These are phyloP conservation scores for Spathaspora sp. DNA, from an alignment of 1,139 yeast species.

Conservation along the genomic window DNA sequence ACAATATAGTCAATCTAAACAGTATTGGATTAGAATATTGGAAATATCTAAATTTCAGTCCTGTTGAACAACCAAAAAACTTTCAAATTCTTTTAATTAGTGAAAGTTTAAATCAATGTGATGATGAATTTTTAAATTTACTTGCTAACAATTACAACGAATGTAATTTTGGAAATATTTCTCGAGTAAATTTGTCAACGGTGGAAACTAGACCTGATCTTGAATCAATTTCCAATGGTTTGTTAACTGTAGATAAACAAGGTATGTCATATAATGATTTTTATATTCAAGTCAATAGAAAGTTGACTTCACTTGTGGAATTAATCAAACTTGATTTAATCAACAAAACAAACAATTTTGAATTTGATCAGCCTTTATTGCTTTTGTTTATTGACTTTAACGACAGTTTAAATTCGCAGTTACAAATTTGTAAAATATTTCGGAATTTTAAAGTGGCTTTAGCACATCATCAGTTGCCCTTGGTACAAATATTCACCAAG, in stretches of 20 bases:
- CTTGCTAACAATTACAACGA: conserved; percentile 45
- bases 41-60: conserved; percentile 57
- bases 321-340: conserved; percentile 40
- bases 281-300: conserved; percentile 31
- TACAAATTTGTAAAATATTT: conserved; percentile 49
- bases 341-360: conserved; percentile 42
- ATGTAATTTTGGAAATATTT: conserved; percentile 48
- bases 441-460: conserved; percentile 46
- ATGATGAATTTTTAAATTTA: conserved; percentile 37
- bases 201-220: conserved; percentile 33
- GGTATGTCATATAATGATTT: conserved; percentile 23
- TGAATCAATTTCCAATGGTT: conserved; percentile 34
- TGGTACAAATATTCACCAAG: conserved; percentile 51
- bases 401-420: conserved; percentile 42
- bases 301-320: conserved; percentile 33
- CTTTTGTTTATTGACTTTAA: conserved; percentile 48
- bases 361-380: conserved; percentile 47
- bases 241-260: conserved; percentile 27
- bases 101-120: conserved; percentile 22
- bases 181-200: conserved; percentile 31
- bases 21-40: conserved; percentile 46
- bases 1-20: conserved; percentile 35
- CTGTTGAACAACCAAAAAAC: conserved; percentile 45
- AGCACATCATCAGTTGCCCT: conserved; percentile 40
- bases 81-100: conserved; percentile 54